Base-by-base conservation (phyloP, 2,329 filamentous ascomycete genomes). In the Fonsecaea monophora region DNA sequence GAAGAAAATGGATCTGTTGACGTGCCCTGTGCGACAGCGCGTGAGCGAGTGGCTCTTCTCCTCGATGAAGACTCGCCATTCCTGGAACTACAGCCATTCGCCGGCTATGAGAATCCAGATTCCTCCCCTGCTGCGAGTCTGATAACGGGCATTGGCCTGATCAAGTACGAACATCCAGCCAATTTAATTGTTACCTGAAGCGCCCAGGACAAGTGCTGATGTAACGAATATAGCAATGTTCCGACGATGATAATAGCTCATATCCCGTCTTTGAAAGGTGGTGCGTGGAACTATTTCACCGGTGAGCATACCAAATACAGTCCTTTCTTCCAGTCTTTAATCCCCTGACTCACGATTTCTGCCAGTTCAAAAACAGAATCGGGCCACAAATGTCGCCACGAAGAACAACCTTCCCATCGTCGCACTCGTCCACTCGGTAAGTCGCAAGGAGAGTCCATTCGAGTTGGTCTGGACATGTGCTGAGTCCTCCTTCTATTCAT, bases 261-360 rank as follows among this genome's bases (percentile, higher is more conserved):
- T 68, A 80, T 81, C 15, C 79, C 80, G 1, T 78, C 80, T 1
- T 75, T 78, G 50, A 80, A 77, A 53, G 79, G 80, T 38, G 79
- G 79, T 0, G 78, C 80, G 0, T 81, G 80, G 80, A 82, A 82
- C 67, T 78, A 81, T 45, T 76, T 65, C 32, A 62, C 57, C 3
- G 25, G 79, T 78, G 7, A 54, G 76, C 15, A 77, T 77, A 71
- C 75, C 77, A 1, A 76, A 80, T 62, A 76, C 62, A 76, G 79
- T 40, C 38, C 4, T 15, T 40, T 15, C 38, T 5, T 3, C 30
- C 30, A 5, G 30, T 40, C 15, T 40, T 15, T 2, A 1, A 15
- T 3, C 12, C 12, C 12, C 12, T 15, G 2, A 4, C 38, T 40
- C 38, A 40, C 12, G 12, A 40, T 6, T n/a, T 2, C 38, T 15